Base-by-base conservation (phyloP, 2,329 filamentous ascomycete genomes). In the Fusarium chlamydosporum region DNA sequence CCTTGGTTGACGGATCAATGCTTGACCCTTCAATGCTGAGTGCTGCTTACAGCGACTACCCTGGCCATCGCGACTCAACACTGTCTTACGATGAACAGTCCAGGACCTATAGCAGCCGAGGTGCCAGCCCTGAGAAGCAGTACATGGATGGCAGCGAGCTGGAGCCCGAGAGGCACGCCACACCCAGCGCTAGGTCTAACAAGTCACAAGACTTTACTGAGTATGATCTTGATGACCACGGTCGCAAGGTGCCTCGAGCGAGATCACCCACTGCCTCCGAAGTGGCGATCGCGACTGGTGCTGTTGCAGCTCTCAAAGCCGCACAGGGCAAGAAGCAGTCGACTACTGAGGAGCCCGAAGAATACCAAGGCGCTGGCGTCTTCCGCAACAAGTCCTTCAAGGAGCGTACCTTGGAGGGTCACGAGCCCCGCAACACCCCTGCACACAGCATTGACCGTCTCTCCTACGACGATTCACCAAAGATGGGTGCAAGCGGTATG, bases 1-100 rank as follows among this genome's bases (percentile, higher is more conserved):
- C 94, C 16, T 83, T 98, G 8, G 82, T 90, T 3, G 91, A 96
- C 72, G 93, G 94, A 18, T 95, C 93, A 1, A 82, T 86, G 78
- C 77, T 88, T 16, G 86, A 88, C 6, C 86, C 86, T 52, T 96
- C 93, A 3, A 87, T 91, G 13, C 76, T 97, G 54, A 82, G 76
- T 35, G 84, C 83, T 11, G 90, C 88, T 13, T 83, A 82, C 33
- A 72, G 85, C 65, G 83, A 86, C 27, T 85, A 84, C 65, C 70
- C 61, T 67, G 80, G 60, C 71, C 82, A 72, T 80, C 85, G 59
- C 76, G 74, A 29, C 23, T 82, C 68, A 67, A 79, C 56, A 67
- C 79, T 68, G 59, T 80, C 54, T 66, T 78, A 61, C 54, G 70
- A 71, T 62, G 77, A 78, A 13, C 73, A 73, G 59, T 73, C 73